Evolutionary conservation across 2,329 filamentous ascomycete species (phyloP).

Genomic region (Fusarium dimerum): DNA sequence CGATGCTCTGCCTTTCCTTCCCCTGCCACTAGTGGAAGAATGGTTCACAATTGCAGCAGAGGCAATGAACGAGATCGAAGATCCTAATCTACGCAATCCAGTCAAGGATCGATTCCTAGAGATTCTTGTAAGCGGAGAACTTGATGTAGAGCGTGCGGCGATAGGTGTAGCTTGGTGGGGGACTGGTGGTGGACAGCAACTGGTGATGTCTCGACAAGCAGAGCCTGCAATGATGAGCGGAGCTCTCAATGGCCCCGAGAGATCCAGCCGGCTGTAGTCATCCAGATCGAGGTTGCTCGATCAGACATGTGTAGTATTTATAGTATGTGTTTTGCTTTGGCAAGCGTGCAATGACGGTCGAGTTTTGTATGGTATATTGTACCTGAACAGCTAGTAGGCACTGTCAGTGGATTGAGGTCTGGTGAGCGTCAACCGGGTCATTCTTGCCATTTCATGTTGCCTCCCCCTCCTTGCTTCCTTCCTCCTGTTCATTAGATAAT

Average conservation of each 20-base stretch:
- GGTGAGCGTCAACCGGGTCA: too few relatives aligned
- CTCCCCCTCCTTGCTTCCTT: too few relatives aligned
- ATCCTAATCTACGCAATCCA: constrained; percentile 60
- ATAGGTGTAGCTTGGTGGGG: constrained; percentile 88
- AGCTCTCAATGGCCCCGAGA: constrained; percentile 42
- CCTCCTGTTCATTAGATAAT: too few relatives aligned
- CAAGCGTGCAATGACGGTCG: not conserved
- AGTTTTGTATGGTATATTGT: too few relatives aligned
- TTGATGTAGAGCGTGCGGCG: constrained; percentile 82
- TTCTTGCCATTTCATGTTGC: too few relatives aligned
- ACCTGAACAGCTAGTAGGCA: too few relatives aligned
- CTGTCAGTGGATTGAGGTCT: too few relatives aligned
- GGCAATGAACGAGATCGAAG: constrained; percentile 64
- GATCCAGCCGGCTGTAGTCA: constrained; percentile 37
- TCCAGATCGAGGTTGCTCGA: constrained; percentile 8
- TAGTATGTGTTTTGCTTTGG: not conserved
- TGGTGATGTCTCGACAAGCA: constrained; percentile 40
- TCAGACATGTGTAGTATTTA: not conserved
- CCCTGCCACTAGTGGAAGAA: constrained; percentile 70
- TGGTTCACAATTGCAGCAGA: constrained; percentile 76
- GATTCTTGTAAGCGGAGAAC: constrained; percentile 75
- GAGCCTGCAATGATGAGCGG: constrained; percentile 55
- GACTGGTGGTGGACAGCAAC: constrained; percentile 53
- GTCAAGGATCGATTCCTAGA: constrained; percentile 78
- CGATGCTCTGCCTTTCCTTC: constrained; percentile 75